Conservation (phyloP, 352 stramenopile species). For the Elongisporangium prolatum region DNA sequence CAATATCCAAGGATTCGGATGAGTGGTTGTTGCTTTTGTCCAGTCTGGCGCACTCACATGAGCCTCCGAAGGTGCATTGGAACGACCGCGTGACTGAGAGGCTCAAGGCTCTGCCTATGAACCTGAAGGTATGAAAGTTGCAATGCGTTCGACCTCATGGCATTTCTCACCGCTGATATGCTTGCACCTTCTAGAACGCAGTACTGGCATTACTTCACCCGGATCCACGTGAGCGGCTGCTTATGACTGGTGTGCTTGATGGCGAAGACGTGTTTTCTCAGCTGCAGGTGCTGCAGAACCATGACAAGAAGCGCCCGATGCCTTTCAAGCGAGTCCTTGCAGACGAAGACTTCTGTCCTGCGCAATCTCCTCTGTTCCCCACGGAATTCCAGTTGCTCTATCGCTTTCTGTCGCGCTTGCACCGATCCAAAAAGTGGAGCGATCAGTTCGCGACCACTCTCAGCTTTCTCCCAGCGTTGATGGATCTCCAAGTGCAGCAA, state of each 20-base stretch:
- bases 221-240: constrained; percentile 29
- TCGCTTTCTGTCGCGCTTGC: constrained; percentile 39
- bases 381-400: constrained; percentile 37
- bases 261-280: constrained; percentile 21
- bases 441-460: constrained; percentile 30
- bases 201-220: constrained; percentile 48
- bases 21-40: background rate
- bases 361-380: constrained; percentile 37
- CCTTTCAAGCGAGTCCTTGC: constrained; percentile 10
- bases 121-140: constrained; percentile 36
- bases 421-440: constrained; percentile 30
- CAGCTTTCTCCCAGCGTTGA: constrained; percentile 28
- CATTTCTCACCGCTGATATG: background rate
- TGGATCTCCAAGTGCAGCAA: constrained; percentile 29
- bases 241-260: constrained; percentile 22
- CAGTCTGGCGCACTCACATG: background rate
- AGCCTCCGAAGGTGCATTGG: constrained; percentile 9
- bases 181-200: constrained; percentile 12
- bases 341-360: constrained; percentile 12
- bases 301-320: constrained; percentile 8
- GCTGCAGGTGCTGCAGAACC: constrained; percentile 3
- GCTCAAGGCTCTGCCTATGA: constrained; percentile 28
- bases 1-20: constrained; percentile 4
- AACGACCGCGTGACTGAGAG: constrained; percentile 18
- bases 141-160: background rate